A percentile compares a stretch with the other conserved stretches of the same genome.
Conservation (phyloP, 2,329 filamentous ascomycete genomes). For the Phialophora tarda region DNA sequence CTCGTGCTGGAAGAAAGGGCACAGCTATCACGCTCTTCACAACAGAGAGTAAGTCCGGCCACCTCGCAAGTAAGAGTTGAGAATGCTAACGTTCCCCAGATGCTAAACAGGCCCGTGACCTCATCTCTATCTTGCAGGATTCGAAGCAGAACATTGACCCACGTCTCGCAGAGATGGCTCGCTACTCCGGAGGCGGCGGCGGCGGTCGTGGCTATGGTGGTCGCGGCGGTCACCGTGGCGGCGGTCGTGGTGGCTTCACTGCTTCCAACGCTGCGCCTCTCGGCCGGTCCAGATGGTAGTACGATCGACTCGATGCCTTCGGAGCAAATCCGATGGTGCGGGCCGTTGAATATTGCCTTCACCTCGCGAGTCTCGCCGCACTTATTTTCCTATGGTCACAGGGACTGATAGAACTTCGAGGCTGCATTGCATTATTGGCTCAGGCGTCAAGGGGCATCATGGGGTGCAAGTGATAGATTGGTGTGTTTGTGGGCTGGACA, state of each 20-base stretch:
- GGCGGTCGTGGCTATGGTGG: conserved; percentile 71
- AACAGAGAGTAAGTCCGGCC: conserved; percentile 83
- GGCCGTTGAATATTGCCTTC: neutral
- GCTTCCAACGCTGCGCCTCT: conserved; percentile 65
- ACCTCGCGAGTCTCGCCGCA: conserved; percentile 14
- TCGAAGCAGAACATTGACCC: conserved; percentile 98
- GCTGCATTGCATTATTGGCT: conserved; percentile 19
- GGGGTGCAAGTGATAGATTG: conserved; percentile 18
- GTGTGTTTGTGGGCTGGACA: conserved; percentile 7
- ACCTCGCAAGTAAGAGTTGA: conserved; percentile 2
- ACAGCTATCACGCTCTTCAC: conserved; percentile 99
- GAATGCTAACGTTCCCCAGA: conserved; percentile 57
- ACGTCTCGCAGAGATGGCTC: conserved; percentile 91
- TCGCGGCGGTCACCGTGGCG: conserved; percentile 66
- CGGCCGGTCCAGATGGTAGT: conserved; percentile 63
- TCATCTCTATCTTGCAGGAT: conserved; percentile 89
- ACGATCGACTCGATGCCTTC: conserved; percentile 14
- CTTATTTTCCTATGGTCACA: conserved; percentile 5
- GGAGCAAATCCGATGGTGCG: neutral
- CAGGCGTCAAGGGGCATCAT: conserved; percentile 21
- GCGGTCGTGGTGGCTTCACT: conserved; percentile 60
- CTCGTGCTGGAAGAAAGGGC: conserved; percentile 80
- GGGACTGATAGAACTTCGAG: conserved; percentile 13
- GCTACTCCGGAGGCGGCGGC: conserved; percentile 85
- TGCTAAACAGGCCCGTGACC: conserved; percentile 94